These are phyloP conservation scores for Hypoxylon fragiforme DNA, from an alignment of 495 filamentous ascomycete genomes.

Conservation along the genomic window DNA sequence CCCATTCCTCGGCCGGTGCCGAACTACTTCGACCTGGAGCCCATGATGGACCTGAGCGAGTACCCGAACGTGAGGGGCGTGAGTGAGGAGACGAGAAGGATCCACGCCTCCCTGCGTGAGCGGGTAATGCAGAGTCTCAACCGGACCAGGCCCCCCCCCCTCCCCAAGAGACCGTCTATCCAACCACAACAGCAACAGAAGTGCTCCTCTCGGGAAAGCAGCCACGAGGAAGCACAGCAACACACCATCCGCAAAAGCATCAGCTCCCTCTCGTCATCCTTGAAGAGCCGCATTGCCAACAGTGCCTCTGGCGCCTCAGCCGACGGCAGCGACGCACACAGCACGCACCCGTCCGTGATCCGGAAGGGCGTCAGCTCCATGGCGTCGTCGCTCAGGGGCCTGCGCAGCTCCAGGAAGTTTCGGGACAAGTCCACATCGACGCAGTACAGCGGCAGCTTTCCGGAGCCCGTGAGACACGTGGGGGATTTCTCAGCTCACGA, in stretches of 20 bases:
- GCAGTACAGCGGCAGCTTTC: conserved; percentile 1
- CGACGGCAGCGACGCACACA: conserved; percentile 4
- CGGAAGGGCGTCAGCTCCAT: conserved; percentile 34
- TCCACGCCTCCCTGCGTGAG: conserved; percentile 4
- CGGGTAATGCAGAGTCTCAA: conserved; percentile 9
- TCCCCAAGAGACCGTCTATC: too few species aligned
- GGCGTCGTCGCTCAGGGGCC: conserved; percentile 27
- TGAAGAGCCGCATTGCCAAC: conserved; percentile 14
- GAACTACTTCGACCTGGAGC: too few species aligned
- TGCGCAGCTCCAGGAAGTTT: conserved; percentile 11
- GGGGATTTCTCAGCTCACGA: not conserved
- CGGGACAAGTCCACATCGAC: conserved; percentile 9
- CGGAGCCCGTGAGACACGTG: not conserved
- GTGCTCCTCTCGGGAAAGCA: not conserved
- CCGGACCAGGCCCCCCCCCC: conserved; percentile 7
- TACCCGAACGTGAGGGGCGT: too few species aligned
- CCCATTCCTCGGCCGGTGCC: not conserved
- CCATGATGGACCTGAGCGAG: too few species aligned
- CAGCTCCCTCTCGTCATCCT: conserved; percentile 19
- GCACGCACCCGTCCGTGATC: conserved; percentile 11
- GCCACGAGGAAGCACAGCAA: not conserved
- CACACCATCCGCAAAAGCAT: conserved; percentile 20
- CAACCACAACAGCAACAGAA: too few species aligned
- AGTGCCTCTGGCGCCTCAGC: not conserved
- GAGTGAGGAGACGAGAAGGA: not conserved